Percentiles rank a stretch among this genome's conserved stretches.
Evolutionary conservation across 352 stramenopile genomes (phyloP).

Genomic region (Phytophthora lateralis): DNA sequence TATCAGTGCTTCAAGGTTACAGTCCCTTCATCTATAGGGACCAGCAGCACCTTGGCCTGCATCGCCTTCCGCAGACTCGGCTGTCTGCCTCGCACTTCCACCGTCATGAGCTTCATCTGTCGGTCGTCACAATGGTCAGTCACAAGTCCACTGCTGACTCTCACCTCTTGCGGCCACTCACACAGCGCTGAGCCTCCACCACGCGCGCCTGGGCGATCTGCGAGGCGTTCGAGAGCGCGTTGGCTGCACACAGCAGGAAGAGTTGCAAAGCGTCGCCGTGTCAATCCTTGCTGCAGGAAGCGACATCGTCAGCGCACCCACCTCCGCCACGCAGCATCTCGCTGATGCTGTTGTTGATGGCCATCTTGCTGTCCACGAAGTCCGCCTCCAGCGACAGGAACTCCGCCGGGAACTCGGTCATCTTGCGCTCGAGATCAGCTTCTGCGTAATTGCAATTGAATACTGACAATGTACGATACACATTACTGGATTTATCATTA

Average conservation of each 20-base stretch:
- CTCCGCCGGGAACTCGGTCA: slow-evolving; percentile 53
- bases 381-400: slow-evolving; percentile 80
- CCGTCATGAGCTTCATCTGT: slow-evolving; percentile 83
- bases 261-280: slow-evolving; percentile 18
- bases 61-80: slow-evolving; percentile 70
- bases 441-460: not conserved
- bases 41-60: slow-evolving; percentile 61
- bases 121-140: not conserved
- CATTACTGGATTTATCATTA: too few species aligned
- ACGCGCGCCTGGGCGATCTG: slow-evolving; percentile 67
- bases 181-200: slow-evolving; percentile 75
- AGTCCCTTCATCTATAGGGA: not conserved
- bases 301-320: slow-evolving; percentile 2
- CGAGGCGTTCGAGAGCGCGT: slow-evolving; percentile 40
- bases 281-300: not conserved
- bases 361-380: slow-evolving; percentile 83
- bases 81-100: slow-evolving; percentile 69
- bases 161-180: slow-evolving; percentile 25
- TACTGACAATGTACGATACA: not conserved
- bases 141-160: slow-evolving; percentile 1
- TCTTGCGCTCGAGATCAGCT: not conserved
- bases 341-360: slow-evolving; percentile 81
- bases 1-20: not conserved
- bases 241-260: slow-evolving; percentile 22
- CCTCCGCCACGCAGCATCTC: slow-evolving; percentile 62